Conservation (phyloP, 176 grass and related monocot species). For the Oryza glumipatula region DNA sequence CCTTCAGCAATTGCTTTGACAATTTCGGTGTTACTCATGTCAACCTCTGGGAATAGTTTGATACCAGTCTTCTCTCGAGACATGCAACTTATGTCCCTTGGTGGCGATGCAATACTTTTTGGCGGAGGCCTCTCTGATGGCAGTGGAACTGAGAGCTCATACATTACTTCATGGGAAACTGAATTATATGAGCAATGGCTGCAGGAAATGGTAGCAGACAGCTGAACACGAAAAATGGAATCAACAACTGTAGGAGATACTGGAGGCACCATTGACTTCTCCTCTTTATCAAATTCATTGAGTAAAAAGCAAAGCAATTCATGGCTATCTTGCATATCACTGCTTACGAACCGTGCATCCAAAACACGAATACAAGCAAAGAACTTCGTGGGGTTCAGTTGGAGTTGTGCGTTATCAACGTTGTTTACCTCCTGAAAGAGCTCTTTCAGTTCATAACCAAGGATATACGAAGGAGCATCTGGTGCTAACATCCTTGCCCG, state of each 20-base stretch:
- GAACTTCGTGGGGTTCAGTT: slow-evolving; percentile 49
- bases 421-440: slow-evolving; percentile 54
- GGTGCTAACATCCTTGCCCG: slow-evolving; percentile 46
- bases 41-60: slow-evolving; percentile 28
- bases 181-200: slow-evolving; percentile 44
- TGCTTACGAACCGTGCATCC: slow-evolving; percentile 33
- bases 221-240: slow-evolving; percentile 53
- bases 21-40: not conserved
- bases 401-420: slow-evolving; percentile 25
- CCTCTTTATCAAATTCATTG: slow-evolving; percentile 48
- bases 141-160: slow-evolving; percentile 58
- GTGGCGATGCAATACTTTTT: slow-evolving; percentile 23
- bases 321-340: slow-evolving; percentile 65
- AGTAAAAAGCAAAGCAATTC: slow-evolving; percentile 62
- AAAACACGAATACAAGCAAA: slow-evolving; percentile 33
- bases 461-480: slow-evolving; percentile 33
- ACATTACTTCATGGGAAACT: slow-evolving; percentile 31
- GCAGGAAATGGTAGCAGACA: slow-evolving; percentile 52
- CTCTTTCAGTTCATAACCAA: slow-evolving; percentile 53
- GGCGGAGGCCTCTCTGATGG: slow-evolving; percentile 52
- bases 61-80: slow-evolving; percentile 9
- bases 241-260: slow-evolving; percentile 39
- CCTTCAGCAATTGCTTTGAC: slow-evolving; percentile 27
- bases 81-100: slow-evolving; percentile 35
- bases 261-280: slow-evolving; percentile 11